phyloP scores from a whole-genome alignment of 768 basidiomycete species.

The Tricholoma hemisulphureum region DNA sequence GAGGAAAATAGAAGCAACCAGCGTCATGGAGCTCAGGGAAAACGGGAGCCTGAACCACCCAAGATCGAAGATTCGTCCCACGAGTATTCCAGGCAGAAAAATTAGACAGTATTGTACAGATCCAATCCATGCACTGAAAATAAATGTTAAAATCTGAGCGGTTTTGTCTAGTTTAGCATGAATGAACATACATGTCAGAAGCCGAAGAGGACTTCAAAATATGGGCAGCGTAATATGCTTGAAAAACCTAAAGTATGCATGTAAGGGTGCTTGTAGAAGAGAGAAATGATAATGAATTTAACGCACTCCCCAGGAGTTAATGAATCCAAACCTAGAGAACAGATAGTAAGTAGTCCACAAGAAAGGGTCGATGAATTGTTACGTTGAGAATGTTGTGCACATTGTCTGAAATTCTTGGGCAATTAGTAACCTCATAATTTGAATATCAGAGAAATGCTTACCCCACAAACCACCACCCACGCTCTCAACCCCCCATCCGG shows the following conservation, averaged over 20 bases:
- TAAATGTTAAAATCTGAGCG: constrained; percentile 48
- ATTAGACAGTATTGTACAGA: constrained; percentile 45
- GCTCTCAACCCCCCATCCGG: constrained; percentile 46
- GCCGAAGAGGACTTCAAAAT: constrained; percentile 41
- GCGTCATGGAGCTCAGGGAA: constrained; percentile 39
- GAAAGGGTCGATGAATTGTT: constrained; percentile 9
- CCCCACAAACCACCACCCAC: constrained; percentile 45
- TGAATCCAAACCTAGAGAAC: constrained; percentile 45
- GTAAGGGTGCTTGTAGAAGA: too few relatives aligned
- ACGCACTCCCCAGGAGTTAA: constrained; percentile 58
- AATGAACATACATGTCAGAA: constrained; percentile 49
- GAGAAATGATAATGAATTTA: neutral
- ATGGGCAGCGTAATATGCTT: constrained; percentile 53
- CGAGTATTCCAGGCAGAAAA: constrained; percentile 49
- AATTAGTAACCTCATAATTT: neutral
- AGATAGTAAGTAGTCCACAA: neutral
- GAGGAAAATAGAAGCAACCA: constrained; percentile 51
- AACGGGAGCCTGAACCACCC: constrained; percentile 54
- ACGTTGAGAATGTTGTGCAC: constrained; percentile 41
- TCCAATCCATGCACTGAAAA: constrained; percentile 32
- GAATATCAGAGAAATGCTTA: constrained; percentile 22
- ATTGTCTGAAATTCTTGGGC: constrained; percentile 11
- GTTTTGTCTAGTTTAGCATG: neutral
- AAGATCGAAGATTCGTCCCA: constrained; percentile 60
- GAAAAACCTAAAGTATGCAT: too few relatives aligned